These are phyloP conservation scores for Venturia asperata DNA, from an alignment of 2,329 filamentous ascomycete species.

Conservation along the genomic window DNA sequence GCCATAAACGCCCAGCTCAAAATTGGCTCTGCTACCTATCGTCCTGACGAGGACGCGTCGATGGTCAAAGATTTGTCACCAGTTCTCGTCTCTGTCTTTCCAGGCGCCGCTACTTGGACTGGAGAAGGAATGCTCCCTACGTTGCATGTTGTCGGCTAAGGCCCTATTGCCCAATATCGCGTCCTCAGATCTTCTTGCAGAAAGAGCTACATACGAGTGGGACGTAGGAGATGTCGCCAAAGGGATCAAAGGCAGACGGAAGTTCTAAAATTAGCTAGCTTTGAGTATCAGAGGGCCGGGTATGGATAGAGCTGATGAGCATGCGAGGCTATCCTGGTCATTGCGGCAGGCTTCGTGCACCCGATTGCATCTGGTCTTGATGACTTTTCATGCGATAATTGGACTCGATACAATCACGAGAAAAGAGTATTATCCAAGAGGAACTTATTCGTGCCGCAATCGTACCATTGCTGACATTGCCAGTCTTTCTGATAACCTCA, in stretches of 20 bases:
- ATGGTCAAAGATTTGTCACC: neutral
- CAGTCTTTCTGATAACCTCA: neutral
- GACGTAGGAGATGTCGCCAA: neutral
- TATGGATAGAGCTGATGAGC: neutral
- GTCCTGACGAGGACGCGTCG: conserved; percentile 3
- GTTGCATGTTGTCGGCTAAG: neutral
- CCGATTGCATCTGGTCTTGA: no score
- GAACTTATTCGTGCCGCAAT: no score
- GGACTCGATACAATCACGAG: no score
- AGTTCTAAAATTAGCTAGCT: neutral
- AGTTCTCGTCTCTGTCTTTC: conserved; percentile 23
- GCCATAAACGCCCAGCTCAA: neutral
- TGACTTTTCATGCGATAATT: no score
- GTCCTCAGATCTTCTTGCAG: neutral
- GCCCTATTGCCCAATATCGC: neutral
- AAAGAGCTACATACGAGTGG: neutral
- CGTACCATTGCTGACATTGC: no score
- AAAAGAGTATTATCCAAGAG: no score
- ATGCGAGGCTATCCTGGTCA: neutral
- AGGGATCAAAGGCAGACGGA: conserved; percentile 3
- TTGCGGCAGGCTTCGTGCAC: no score
- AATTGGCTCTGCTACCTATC: neutral
- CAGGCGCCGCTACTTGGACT: conserved; percentile 22
- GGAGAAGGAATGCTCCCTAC: conserved; percentile 20
- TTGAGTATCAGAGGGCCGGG: neutral